Evolutionary conservation across 2,329 filamentous ascomycete species (phyloP).

Genomic region (Dactylellina sp.): DNA sequence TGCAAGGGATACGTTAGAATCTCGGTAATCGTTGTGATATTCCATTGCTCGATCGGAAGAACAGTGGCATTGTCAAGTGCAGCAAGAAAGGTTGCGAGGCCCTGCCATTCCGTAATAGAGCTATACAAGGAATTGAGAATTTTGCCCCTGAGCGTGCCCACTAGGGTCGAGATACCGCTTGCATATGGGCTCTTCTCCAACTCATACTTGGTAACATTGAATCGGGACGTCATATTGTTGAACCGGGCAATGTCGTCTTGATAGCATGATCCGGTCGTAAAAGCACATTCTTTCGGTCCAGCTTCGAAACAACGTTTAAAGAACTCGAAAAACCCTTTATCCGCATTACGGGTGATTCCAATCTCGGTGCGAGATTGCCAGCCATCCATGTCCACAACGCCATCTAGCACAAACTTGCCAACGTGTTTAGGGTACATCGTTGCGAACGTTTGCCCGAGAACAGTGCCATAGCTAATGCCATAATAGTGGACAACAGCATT

Average conservation of each 20-base stretch:
- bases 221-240: conserved; percentile 25
- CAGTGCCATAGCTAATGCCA: conserved; percentile 46
- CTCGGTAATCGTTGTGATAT: conserved; percentile 16
- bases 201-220: conserved; percentile 31
- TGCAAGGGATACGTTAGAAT: conserved; percentile 19
- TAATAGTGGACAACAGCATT: conserved; percentile 35
- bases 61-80: conserved; percentile 23
- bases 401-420: conserved; percentile 45
- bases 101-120: conserved; percentile 11
- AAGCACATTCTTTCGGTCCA: conserved; percentile 25
- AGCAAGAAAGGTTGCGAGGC: conserved; percentile 11
- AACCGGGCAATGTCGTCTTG: conserved; percentile 37
- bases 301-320: conserved; percentile 38
- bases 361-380: conserved; percentile 25
- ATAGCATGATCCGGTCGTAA: conserved; percentile 21
- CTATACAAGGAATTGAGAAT: conserved; percentile 33
- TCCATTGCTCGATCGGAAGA: neutral
- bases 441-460: conserved; percentile 43
- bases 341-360: conserved; percentile 13
- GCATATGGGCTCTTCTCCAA: conserved; percentile 2
- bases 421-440: conserved; percentile 43
- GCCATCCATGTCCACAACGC: conserved; percentile 43
- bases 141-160: neutral
- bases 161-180: neutral
- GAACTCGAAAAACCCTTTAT: conserved; percentile 31